These are phyloP conservation scores for Amylostereum chailletii DNA, from an alignment of 1,284 basidiomycete species.

Conservation along the genomic window DNA sequence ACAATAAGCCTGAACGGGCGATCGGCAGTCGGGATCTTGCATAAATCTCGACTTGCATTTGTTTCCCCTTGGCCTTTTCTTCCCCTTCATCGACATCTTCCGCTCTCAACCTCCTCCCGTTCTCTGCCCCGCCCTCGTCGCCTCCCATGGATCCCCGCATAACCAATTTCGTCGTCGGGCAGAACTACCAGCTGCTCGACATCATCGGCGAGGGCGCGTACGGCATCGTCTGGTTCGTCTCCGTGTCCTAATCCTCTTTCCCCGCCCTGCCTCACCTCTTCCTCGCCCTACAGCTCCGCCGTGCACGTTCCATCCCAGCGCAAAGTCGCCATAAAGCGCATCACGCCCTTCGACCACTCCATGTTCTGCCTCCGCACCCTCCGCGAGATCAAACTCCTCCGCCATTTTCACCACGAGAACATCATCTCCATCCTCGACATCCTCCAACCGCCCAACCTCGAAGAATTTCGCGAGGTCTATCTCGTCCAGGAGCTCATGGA, in stretches of 20 bases:
- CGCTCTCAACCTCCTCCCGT: too few species aligned
- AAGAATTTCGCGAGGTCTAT: slow-evolving; percentile 73
- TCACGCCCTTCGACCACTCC: slow-evolving; percentile 81
- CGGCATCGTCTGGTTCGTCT: slow-evolving; percentile 57
- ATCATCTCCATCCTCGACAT: slow-evolving; percentile 85
- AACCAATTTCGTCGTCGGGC: slow-evolving; percentile 49
- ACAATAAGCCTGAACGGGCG: too few species aligned
- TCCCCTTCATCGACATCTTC: too few species aligned
- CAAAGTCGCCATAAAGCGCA: slow-evolving; percentile 73
- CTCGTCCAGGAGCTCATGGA: slow-evolving; percentile 90
- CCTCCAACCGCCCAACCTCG: slow-evolving; percentile 49
- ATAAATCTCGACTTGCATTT: too few species aligned
- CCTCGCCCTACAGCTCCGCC: slow-evolving; percentile 42
- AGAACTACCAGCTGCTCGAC: slow-evolving; percentile 65
- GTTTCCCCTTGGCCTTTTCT: too few species aligned
- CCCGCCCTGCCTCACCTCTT: not conserved
- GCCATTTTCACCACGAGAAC: slow-evolving; percentile 72
- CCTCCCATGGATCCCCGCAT: slow-evolving; percentile 36
- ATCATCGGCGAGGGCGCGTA: slow-evolving; percentile 82
- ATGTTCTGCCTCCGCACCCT: slow-evolving; percentile 85
- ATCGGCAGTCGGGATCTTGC: too few species aligned
- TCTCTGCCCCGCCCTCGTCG: too few species aligned
- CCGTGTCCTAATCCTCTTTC: slow-evolving; percentile 1
- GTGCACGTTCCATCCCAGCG: slow-evolving; percentile 55
- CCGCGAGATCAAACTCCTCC: slow-evolving; percentile 83